Conservation (phyloP, 768 basidiomycete species). For the Podaxis sp. region DNA sequence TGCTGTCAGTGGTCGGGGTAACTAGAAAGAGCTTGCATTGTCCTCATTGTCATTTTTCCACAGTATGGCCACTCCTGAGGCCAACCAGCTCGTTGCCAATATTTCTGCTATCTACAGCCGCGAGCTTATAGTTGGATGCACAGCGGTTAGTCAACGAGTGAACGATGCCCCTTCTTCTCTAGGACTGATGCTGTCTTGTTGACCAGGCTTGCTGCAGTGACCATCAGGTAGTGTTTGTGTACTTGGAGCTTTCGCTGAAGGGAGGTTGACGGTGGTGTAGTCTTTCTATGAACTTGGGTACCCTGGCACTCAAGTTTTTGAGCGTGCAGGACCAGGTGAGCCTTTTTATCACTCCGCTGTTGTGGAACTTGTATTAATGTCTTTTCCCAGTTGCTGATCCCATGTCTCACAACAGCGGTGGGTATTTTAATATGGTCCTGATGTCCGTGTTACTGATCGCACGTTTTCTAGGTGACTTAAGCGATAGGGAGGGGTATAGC, state of each 20-base stretch:
- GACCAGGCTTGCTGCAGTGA: constrained; percentile 84
- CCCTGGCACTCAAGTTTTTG: constrained; percentile 84
- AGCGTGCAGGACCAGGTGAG: constrained; percentile 73
- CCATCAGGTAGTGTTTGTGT: constrained; percentile 53
- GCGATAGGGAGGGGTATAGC: constrained; percentile 77
- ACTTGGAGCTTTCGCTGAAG: not conserved
- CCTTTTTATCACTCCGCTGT: constrained; percentile 5
- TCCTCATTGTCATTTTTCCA: not conserved
- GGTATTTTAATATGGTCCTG: constrained; percentile 14
- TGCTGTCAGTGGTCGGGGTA: not conserved
- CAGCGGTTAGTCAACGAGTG: constrained; percentile 38
- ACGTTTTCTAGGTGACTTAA: constrained; percentile 57
- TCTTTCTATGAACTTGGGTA: constrained; percentile 81
- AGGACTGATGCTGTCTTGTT: not conserved
- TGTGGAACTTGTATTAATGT: not conserved
- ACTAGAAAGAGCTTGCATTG: not conserved
- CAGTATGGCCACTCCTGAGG: constrained; percentile 79
- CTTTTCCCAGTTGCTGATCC: constrained; percentile 66
- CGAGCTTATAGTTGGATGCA: constrained; percentile 66
- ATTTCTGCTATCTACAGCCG: constrained; percentile 78
- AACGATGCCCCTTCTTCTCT: not conserved
- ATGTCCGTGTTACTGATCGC: not conserved
- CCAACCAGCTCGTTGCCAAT: constrained; percentile 69
- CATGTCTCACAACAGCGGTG: constrained; percentile 84
- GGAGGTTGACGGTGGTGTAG: constrained; percentile 28